Evolutionary conservation across 345 rosid species (phyloP).

Genomic region (Triadica sebifera): DNA sequence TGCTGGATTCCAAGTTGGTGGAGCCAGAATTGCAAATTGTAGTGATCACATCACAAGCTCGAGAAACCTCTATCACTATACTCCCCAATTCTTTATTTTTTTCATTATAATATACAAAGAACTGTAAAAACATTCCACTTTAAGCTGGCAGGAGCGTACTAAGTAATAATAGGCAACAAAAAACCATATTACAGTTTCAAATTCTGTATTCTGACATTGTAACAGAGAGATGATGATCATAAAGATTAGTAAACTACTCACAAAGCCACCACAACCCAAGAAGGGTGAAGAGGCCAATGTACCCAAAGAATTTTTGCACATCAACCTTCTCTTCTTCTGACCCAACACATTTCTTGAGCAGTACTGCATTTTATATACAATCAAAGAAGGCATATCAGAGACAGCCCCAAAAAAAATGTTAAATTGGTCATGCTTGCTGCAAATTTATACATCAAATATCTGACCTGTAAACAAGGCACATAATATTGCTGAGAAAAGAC

Average conservation of each 20-base stretch:
- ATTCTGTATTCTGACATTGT: not conserved
- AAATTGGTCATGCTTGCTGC: not conserved
- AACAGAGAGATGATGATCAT: not conserved
- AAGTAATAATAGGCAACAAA: too few species aligned
- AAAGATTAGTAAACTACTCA: slow-evolving; percentile 23
- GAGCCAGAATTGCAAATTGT: too few species aligned
- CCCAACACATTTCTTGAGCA: slow-evolving; percentile 57
- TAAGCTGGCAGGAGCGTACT: too few species aligned
- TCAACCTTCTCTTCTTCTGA: slow-evolving; percentile 52
- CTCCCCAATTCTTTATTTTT: too few species aligned
- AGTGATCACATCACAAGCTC: too few species aligned
- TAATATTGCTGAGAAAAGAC: slow-evolving; percentile 55
- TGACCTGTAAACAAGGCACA: slow-evolving; percentile 61
- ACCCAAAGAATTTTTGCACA: slow-evolving; percentile 59
- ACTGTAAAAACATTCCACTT: too few species aligned
- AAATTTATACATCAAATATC: slow-evolving; percentile 3
- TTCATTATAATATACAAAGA: too few species aligned
- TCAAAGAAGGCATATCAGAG: slow-evolving; percentile 6
- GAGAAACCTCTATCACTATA: too few species aligned
- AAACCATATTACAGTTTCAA: too few species aligned
- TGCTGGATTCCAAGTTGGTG: too few species aligned
- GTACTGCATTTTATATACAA: slow-evolving; percentile 35
- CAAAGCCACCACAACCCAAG: slow-evolving; percentile 75
- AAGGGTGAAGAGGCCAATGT: slow-evolving; percentile 53
- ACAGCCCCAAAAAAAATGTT: not conserved